Evolutionary conservation across 2,329 filamentous ascomycete genomes (phyloP), one percentile per base, ranked within the genome.

Genomic region (Penicillium hordei): DNA sequence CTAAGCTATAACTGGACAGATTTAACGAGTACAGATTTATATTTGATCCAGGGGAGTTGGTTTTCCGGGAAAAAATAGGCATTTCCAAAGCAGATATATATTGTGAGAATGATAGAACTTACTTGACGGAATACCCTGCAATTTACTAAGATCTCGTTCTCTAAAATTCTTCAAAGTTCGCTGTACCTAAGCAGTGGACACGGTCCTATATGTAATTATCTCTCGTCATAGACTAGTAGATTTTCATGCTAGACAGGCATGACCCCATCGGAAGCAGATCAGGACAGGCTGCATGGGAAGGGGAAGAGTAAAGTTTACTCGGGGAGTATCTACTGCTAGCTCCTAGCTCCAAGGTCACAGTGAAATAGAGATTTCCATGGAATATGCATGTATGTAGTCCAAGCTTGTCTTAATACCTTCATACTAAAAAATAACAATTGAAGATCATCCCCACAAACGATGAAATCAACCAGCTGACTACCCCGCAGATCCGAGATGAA

Each of bases 251-350:
- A 19, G 46, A 27, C 33, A 19, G 5, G 6, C 19, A 34, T 34
- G 17, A 27, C 40, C 34, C 39, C 44, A 29, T 46, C 39, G 39
- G 51, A 52, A 38, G 59, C 42, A 55, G 53, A 60, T 55, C 33
- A 52, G 55, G 61, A 57, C 59, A 59, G 52, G 50, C 27, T 44
- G n/a, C 8, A 27, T 38, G 15, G 63, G 50, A 48, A 52, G 42
- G n/a, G 23, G 34, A 21, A 45, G 51, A 58, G 60, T 59, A 61
- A 61, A 60, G 50, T 65, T 65, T 62, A 57, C 51, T 63, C 59
- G 64, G 60, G 60, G 62, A 50, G 60, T 65, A 66, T 60, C 57
- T 50, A 56, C n/a, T 50, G n/a, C n/a, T n/a, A n/a, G n/a, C n/a
- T n/a, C n/a, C 34, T 51, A 38, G 33, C 27, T 49, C 40, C 52